Evolutionary conservation across 2,329 filamentous ascomycete genomes (phyloP).

Genomic region (Atkinsonella texensis): DNA sequence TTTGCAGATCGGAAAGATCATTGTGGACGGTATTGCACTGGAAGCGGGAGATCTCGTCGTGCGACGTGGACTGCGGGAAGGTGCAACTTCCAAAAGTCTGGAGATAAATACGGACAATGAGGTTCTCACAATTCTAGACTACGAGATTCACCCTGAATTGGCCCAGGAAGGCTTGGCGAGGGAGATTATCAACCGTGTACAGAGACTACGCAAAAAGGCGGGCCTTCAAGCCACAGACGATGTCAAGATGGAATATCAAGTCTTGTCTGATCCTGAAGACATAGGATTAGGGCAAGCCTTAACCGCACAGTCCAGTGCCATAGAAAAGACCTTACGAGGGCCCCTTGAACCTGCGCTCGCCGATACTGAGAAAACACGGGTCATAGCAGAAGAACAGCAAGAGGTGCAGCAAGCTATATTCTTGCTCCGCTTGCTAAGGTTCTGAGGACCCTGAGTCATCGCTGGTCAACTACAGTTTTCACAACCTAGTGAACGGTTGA

Average conservation of each 20-base stretch:
- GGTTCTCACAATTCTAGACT: constrained; percentile 83
- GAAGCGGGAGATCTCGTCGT: constrained; percentile 69
- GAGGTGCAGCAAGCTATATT: constrained; percentile 76
- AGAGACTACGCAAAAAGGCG: constrained; percentile 87
- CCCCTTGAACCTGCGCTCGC: constrained; percentile 46
- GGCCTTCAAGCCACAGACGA: constrained; percentile 86
- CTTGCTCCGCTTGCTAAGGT: constrained; percentile 60
- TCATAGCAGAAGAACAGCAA: constrained; percentile 75
- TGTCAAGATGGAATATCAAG: constrained; percentile 84
- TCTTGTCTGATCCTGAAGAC: constrained; percentile 67
- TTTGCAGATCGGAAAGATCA: constrained; percentile 58
- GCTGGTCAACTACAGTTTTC: neutral
- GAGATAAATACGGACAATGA: constrained; percentile 85
- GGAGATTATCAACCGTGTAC: constrained; percentile 88
- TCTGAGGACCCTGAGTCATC: constrained; percentile 34
- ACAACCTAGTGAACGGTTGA: too few species aligned
- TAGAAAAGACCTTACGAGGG: constrained; percentile 67
- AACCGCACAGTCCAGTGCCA: constrained; percentile 50
- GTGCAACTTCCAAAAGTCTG: constrained; percentile 56
- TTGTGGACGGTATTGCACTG: constrained; percentile 76
- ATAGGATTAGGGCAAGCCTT: constrained; percentile 63
- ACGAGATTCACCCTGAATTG: constrained; percentile 69
- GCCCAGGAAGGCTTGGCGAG: constrained; percentile 79
- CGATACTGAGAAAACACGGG: constrained; percentile 13
- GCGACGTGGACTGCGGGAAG: constrained; percentile 64